Conservation (phyloP, 768 basidiomycete genomes). For the Auriscalpium orientale region DNA sequence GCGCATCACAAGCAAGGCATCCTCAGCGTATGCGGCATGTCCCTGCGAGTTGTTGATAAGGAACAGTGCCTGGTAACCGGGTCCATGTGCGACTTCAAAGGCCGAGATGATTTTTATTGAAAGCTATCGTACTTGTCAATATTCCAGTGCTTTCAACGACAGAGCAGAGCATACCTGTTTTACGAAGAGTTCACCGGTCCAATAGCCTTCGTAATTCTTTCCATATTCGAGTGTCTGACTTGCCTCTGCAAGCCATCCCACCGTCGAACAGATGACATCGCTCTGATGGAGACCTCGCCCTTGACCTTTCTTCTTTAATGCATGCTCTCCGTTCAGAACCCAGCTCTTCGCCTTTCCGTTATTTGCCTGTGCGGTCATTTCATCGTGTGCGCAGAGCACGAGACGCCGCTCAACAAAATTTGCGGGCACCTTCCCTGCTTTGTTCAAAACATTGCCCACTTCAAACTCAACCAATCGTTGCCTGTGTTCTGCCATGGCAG, state of each 20-base stretch:
- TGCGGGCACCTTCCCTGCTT: slow-evolving; percentile 1
- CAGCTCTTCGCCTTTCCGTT: slow-evolving; percentile 26
- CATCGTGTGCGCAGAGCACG: slow-evolving; percentile 26
- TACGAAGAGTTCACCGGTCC: slow-evolving; percentile 27
- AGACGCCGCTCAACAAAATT: slow-evolving; percentile 16
- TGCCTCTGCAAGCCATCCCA: slow-evolving; percentile 25
- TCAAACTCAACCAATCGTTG: slow-evolving; percentile 7
- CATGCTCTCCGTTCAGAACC: slow-evolving; percentile 28
- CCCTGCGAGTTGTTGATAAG: slow-evolving; percentile 38
- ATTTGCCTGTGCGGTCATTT: slow-evolving; percentile 36
- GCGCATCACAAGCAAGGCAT: slow-evolving; percentile 26
- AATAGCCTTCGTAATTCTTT: slow-evolving; percentile 36
- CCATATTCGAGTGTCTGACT: slow-evolving; percentile 30
- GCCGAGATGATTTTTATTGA: slow-evolving; percentile 17
- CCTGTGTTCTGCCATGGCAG: neutral
- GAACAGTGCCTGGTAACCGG: slow-evolving; percentile 27
- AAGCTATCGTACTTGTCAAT: slow-evolving; percentile 5
- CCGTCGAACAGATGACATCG: slow-evolving; percentile 29
- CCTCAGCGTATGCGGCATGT: slow-evolving; percentile 29
- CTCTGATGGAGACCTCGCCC: slow-evolving; percentile 31
- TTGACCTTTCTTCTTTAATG: slow-evolving; percentile 30
- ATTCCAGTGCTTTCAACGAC: neutral
- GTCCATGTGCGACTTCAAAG: slow-evolving; percentile 14
- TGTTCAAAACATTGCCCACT: slow-evolving; percentile 9
- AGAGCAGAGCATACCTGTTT: slow-evolving; percentile 22